These are phyloP conservation scores for Vanrija humicola DNA, from an alignment of 1,284 basidiomycete genomes.

Conservation along the genomic window DNA sequence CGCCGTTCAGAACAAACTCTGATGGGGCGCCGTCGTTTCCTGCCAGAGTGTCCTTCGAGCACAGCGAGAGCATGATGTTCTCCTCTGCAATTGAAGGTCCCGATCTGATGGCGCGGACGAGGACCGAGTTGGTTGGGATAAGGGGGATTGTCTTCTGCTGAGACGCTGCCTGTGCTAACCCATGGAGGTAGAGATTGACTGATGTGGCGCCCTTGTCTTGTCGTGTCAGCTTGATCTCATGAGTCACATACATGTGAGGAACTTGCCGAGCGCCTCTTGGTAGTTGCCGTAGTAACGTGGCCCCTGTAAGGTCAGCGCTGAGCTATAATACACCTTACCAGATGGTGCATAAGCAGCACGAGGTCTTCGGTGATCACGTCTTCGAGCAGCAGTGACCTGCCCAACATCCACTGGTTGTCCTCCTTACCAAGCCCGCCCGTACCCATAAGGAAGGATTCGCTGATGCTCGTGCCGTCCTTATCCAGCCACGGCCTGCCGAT, in stretches of 20 bases:
- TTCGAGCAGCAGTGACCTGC: constrained; percentile 36
- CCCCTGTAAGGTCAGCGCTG: constrained; percentile 24
- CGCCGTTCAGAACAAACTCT: constrained; percentile 34
- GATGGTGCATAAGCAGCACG: constrained; percentile 42
- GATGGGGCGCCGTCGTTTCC: not conserved
- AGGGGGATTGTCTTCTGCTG: constrained; percentile 35
- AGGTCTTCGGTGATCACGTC: constrained; percentile 47
- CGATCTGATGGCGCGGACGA: constrained; percentile 45
- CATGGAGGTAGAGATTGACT: constrained; percentile 46
- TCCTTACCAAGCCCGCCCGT: constrained; percentile 12
- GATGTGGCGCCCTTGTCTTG: constrained; percentile 47
- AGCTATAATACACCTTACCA: constrained; percentile 26
- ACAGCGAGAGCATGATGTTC: constrained; percentile 38
- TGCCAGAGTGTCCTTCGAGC: constrained; percentile 32
- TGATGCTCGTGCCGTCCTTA: too few relatives aligned
- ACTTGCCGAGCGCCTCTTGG: constrained; percentile 46
- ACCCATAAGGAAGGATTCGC: too few relatives aligned
- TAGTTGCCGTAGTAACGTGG: constrained; percentile 47
- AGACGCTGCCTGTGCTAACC: constrained; percentile 29
- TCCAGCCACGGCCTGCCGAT: too few relatives aligned
- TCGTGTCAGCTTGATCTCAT: not conserved
- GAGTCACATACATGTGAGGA: constrained; percentile 42
- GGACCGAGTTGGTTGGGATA: constrained; percentile 34
- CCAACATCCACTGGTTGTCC: constrained; percentile 46
- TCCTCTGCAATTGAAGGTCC: constrained; percentile 44